These are phyloP conservation scores for Yarrowia divulgata DNA, from an alignment of 805 yeast genomes.

Conservation along the genomic window DNA sequence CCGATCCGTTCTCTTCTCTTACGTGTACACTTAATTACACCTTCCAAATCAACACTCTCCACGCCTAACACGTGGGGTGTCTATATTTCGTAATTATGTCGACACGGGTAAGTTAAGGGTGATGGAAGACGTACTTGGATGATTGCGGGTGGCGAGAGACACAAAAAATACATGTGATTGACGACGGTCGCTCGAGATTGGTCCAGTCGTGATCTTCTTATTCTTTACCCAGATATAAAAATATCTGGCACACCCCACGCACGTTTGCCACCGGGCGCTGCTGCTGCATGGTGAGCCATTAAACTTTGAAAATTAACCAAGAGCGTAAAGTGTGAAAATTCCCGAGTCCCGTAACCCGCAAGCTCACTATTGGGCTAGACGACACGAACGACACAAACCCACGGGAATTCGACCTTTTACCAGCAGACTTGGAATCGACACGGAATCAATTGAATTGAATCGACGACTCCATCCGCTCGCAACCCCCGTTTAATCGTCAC, in stretches of 20 bases:
- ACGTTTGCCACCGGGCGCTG: constrained; percentile 18
- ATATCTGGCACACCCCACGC: not conserved
- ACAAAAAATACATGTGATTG: not conserved
- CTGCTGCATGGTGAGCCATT: constrained; percentile 33
- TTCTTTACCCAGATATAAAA: no score
- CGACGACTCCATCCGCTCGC: not conserved
- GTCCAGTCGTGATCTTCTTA: no score
- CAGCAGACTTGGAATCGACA: not conserved
- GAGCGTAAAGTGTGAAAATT: constrained; percentile 9
- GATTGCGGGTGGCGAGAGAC: no score
- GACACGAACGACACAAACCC: not conserved
- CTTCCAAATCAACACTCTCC: not conserved
- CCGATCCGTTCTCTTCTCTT: not conserved
- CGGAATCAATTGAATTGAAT: not conserved
- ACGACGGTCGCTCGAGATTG: no score
- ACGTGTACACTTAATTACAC: not conserved
- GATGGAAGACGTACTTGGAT: no score
- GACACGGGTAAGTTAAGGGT: not conserved
- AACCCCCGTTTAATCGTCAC: not conserved
- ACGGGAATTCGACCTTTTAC: not conserved
- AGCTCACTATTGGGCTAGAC: constrained; percentile 28
- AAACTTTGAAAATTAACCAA: constrained; percentile 37
- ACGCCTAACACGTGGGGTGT: constrained; percentile 20
- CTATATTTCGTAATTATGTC: constrained; percentile 22
- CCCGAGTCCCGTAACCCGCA: constrained; percentile 27